Conservation (phyloP, 495 filamentous ascomycete genomes). For the Annulohypoxylon nitens region DNA sequence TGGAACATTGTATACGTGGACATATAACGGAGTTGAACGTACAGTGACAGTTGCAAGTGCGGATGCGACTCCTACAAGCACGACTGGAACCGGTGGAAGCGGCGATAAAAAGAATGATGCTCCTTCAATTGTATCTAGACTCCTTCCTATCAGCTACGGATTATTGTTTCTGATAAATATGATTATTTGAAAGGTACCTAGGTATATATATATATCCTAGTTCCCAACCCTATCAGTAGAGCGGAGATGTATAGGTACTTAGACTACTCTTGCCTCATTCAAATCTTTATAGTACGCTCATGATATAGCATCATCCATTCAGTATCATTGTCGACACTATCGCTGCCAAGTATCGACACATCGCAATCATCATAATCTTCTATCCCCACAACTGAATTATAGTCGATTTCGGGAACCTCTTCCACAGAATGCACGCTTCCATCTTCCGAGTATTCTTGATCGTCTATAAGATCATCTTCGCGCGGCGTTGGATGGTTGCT, state of each 20-base stretch:
- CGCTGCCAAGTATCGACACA: not conserved
- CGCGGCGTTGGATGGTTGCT: not conserved
- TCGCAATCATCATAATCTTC: conserved; percentile 2
- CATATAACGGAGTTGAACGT: not conserved
- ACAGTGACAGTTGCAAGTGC: not conserved
- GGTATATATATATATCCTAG: no score
- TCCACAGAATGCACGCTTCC: not conserved
- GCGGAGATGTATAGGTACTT: no score
- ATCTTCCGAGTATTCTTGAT: not conserved
- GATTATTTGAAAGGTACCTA: no score
- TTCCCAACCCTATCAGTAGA: no score
- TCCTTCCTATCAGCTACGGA: not conserved
- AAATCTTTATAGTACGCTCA: not conserved
- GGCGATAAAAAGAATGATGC: not conserved
- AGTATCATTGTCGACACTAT: not conserved
- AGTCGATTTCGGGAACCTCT: not conserved
- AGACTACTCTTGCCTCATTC: not conserved
- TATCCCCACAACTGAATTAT: not conserved
- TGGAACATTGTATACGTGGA: not conserved
- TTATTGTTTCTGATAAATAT: not conserved
- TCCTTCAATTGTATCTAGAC: not conserved
- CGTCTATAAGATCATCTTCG: not conserved
- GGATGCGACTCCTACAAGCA: not conserved
- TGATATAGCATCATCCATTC: conserved; percentile 2
- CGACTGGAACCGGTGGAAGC: not conserved